Conservation (phyloP, 495 filamentous ascomycete species). For the Annulohypoxylon stygium region DNA sequence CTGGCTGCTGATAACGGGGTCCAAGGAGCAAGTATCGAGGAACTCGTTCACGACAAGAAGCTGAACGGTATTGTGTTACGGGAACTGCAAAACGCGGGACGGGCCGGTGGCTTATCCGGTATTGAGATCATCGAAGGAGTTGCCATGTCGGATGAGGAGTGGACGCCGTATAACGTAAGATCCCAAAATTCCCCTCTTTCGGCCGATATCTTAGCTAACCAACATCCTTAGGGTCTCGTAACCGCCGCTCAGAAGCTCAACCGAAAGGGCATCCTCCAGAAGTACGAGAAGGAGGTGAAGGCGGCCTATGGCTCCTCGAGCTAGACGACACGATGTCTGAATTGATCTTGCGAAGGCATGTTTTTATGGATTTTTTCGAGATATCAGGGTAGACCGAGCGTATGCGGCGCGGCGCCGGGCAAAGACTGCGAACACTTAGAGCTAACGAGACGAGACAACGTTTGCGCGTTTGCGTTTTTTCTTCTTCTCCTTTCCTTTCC, state of each 20-base stretch:
- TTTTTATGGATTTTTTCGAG: neutral
- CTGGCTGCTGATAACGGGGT: conserved; percentile 80
- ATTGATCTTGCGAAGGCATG: neutral
- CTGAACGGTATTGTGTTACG: conserved; percentile 81
- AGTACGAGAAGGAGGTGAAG: conserved; percentile 74
- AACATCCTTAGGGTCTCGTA: conserved; percentile 66
- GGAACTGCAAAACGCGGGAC: conserved; percentile 82
- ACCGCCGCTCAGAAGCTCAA: conserved; percentile 85
- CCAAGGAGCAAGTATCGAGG: conserved; percentile 76
- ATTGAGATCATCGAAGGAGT: conserved; percentile 96
- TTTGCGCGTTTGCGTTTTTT: neutral
- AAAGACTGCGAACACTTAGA: conserved; percentile 19
- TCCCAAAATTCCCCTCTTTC: neutral
- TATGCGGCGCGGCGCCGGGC: neutral
- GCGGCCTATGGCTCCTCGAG: conserved; percentile 65
- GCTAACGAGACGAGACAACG: conserved; percentile 19
- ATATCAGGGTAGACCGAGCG: neutral
- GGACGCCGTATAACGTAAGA: conserved; percentile 96
- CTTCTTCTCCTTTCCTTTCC: neutral
- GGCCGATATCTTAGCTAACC: conserved; percentile 43
- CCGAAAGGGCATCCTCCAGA: conserved; percentile 73
- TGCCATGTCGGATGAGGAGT: conserved; percentile 94
- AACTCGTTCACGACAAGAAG: conserved; percentile 86
- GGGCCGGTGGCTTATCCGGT: conserved; percentile 79
- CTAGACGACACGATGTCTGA: conserved; percentile 22